Conservation (phyloP, 2,329 filamentous ascomycete species). For the Colletotrichum chrysophilum region DNA sequence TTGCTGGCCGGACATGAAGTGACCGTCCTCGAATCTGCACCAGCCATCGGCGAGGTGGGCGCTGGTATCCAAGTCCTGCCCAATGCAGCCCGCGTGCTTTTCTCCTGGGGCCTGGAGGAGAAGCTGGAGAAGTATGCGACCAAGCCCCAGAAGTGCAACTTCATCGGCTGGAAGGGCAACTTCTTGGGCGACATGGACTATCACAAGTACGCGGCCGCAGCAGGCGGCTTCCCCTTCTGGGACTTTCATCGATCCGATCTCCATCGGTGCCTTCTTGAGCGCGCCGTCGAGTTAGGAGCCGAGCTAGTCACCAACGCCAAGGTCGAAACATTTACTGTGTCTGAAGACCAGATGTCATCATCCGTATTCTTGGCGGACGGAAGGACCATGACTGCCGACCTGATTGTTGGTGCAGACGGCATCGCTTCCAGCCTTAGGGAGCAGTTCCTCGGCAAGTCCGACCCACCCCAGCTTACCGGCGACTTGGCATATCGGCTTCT, state of each 20-base stretch:
- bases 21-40: constrained; percentile 18
- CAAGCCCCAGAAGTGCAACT: constrained; percentile 13
- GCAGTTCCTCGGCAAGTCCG: constrained; percentile 2
- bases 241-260: constrained; percentile 25
- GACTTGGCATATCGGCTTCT: constrained; percentile 33
- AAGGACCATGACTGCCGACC: constrained; percentile 33
- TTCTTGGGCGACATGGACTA: constrained; percentile 21
- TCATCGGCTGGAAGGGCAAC: constrained; percentile 21
- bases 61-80: constrained; percentile 24
- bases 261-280: constrained; percentile 13
- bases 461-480: constrained; percentile 28
- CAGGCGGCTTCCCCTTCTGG: constrained; percentile 19
- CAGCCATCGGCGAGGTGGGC: constrained; percentile 21
- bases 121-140: constrained; percentile 22
- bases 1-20: constrained; percentile 16
- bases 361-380: constrained; percentile 26
- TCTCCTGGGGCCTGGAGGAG: constrained; percentile 23
- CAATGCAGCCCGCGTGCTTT: constrained; percentile 15
- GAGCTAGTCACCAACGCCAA: constrained; percentile 3
- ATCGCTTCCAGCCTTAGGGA: constrained; percentile 35
- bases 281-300: constrained; percentile 16
- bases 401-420: constrained; percentile 52
- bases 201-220: constrained; percentile 10
- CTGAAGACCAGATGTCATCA: neutral
- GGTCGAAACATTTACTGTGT: constrained; percentile 17